Evolutionary conservation across 176 grass and related monocot genomes (phyloP).

Genomic region (Thalia dealbata): DNA sequence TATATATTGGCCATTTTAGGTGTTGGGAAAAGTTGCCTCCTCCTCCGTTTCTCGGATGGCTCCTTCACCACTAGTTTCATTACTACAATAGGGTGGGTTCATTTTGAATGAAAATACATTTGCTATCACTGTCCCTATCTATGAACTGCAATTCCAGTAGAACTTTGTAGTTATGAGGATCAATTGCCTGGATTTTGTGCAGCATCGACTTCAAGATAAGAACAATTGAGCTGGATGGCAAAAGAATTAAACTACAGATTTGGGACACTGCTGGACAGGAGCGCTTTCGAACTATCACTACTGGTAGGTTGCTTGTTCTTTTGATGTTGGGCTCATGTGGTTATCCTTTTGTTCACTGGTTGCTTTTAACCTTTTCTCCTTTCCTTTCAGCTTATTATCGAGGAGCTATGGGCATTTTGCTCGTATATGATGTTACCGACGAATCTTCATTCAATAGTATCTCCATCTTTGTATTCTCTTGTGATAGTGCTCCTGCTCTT

Average conservation of each 20-base stretch:
- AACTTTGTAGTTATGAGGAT: conserved; percentile 4
- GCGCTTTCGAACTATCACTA: conserved; percentile 84
- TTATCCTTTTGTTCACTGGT: too few relatives aligned
- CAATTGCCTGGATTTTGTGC: conserved; percentile 22
- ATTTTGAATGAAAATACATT: background rate
- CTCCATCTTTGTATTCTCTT: conserved; percentile 22
- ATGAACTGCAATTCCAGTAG: background rate
- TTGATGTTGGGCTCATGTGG: background rate
- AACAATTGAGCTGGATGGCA: conserved; percentile 78
- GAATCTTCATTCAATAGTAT: conserved; percentile 95
- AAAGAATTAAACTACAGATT: conserved; percentile 81
- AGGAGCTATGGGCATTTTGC: conserved; percentile 89
- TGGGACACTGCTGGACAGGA: conserved; percentile 95
- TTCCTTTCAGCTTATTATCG: conserved; percentile 72
- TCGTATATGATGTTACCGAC: conserved; percentile 90
- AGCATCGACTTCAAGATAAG: conserved; percentile 93
- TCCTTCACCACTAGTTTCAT: conserved; percentile 97
- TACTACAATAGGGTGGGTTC: conserved; percentile 65
- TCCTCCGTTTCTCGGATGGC: conserved; percentile 86
- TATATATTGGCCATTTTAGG: conserved; percentile 27
- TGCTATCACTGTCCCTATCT: background rate
- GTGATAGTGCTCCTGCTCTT: conserved; percentile 10
- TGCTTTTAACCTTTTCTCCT: background rate
- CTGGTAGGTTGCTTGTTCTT: conserved; percentile 29
- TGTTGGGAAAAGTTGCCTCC: conserved; percentile 96